Base-by-base conservation (phyloP, 1,284 basidiomycete genomes). In the Phellinidium pouzarii region DNA sequence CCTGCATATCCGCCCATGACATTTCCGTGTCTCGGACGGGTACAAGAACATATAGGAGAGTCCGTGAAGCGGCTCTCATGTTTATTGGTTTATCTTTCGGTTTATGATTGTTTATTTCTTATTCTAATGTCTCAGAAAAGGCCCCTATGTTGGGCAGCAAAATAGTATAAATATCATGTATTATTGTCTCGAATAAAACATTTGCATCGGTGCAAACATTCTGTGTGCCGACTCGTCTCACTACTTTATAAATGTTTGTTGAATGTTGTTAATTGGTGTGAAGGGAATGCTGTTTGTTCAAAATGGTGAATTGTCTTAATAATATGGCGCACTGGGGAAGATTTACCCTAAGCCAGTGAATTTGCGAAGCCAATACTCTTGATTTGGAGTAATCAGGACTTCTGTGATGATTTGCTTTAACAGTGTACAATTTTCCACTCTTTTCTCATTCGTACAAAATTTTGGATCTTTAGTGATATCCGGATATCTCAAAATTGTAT, bases 201-300 rank as follows among this genome's bases (percentile, higher is more conserved):
- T n/a, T n/a, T n/a, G n/a, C n/a, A n/a, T n/a, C n/a, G n/a, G n/a
- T n/a, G n/a, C n/a, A n/a, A n/a, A n/a, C n/a, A n/a, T n/a, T n/a
- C n/a, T n/a, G n/a, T n/a, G n/a, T n/a, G n/a, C n/a, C n/a, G n/a
- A n/a, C n/a, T n/a, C n/a, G n/a, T n/a, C n/a, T n/a, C n/a, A n/a
- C n/a, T n/a, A n/a, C n/a, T n/a, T n/a, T n/a, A n/a, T n/a, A n/a
- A 97, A 97, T 1, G 94, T 94, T 64, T 94, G 84, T 46, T 76
- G 66, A 58, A 98, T 91, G 61, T 93, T 88, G 66, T 96, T 95
- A 71, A 98, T 95, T 12, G 91, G 92, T 14, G 90, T 91, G 66
- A 91, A 91, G 3, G 92, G 93, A 29, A 95, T 78, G 4, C 90
- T 88, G n/a, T 47, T 48, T n/a, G 34, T 52, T 19, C 41, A 50